Evolutionary conservation across 2,329 filamentous ascomycete species (phyloP), one percentile per base, ranked within the genome.

Genomic region (Curvularia hawaiiensis): DNA sequence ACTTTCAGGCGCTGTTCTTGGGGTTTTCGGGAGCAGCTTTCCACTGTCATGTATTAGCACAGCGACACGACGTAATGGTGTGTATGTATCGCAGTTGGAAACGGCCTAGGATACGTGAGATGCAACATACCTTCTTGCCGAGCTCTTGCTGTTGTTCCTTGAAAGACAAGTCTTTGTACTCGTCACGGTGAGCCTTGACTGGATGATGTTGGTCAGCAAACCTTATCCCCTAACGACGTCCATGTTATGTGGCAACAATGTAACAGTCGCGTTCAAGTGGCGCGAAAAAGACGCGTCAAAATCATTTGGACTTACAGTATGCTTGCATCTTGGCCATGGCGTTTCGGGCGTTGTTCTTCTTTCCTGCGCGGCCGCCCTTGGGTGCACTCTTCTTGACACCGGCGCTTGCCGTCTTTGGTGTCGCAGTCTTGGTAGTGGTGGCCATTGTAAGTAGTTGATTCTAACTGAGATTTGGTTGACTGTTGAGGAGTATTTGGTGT

Each of bases 111-210:
- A 20, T 48, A 26, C 2, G 20, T 31, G 9, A 20, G 12, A 18
- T 24, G 20, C 5, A 26, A 65, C 72, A 22, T 67, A 73, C 74
- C 52, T 71, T 64, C 60, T 71, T 71, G 44, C 74, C 73, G 9
- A 76, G 65, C 59, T 68, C 70, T 64, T 76, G 75, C 58, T 75
- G 71, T 57, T 75, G 71, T 44, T 75, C 73, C 45, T 66, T 69
- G 65, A 72, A 75, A 4, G 66, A 60, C 38, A 75, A 59, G 16
- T 69, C 58, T 59, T 74, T 72, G 67, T 69, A 74, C 63, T 76
- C 67, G 35, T 64, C 52, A 30, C 74, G 73, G 55, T 76, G 68
- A 52, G 70, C 65, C 52, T 74, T 75, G 71, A 75, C 74, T 76
- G 54, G 45, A 24, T 43, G 26, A 30, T 48, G 41, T 43, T 39